Evolutionary conservation across 75 land plant genomes (phyloP).

Genomic region (Pseudotsuga menziesii): DNA sequence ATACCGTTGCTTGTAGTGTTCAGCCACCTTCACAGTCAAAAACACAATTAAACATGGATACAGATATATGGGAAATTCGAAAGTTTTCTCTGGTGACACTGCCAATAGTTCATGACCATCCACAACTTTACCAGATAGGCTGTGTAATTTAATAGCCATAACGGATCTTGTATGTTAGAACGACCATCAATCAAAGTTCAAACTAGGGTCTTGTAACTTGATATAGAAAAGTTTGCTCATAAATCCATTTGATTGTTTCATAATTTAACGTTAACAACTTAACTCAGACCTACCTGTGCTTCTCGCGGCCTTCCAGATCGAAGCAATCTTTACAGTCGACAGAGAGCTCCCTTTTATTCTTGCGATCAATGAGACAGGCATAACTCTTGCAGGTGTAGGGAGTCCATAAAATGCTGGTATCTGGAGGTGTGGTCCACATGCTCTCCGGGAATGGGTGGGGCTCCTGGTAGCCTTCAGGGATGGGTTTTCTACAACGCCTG

Average conservation of each 20-base stretch:
- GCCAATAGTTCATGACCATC: too few relatives aligned
- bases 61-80: too few relatives aligned
- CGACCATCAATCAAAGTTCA: too few relatives aligned
- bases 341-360: not conserved
- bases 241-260: too few relatives aligned
- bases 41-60: too few relatives aligned
- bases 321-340: constrained; percentile 49
- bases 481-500: constrained; percentile 59
- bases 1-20: constrained; percentile 5
- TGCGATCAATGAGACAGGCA: constrained; percentile 55
- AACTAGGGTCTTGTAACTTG: too few relatives aligned
- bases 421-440: constrained; percentile 59
- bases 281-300: not conserved
- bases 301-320: constrained; percentile 61
- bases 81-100: too few relatives aligned
- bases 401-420: constrained; percentile 62
- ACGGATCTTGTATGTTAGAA: too few relatives aligned
- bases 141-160: too few relatives aligned
- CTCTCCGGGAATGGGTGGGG: constrained; percentile 53
- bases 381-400: constrained; percentile 79
- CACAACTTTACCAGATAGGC: too few relatives aligned
- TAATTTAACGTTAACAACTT: too few relatives aligned
- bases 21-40: constrained; percentile 35
- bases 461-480: constrained; percentile 39
- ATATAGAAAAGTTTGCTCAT: too few relatives aligned